phyloP scores from a whole-genome alignment of 345 rosid genomes.

The Orychophragmus violaceus region DNA sequence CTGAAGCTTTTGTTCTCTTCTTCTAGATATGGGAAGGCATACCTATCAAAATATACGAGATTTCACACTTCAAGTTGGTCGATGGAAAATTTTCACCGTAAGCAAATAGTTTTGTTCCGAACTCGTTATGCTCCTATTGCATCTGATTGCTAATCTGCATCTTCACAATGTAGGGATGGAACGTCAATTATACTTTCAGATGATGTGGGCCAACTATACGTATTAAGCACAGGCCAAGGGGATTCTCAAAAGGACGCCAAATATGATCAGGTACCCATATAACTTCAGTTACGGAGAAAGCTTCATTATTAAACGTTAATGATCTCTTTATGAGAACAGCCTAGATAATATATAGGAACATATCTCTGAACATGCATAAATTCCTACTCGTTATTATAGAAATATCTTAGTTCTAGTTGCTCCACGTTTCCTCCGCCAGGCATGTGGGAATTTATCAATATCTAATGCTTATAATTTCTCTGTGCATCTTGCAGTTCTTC shows the following conservation, averaged over 20 bases:
- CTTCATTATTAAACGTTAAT: neutral
- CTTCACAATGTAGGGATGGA: slow-evolving; percentile 67
- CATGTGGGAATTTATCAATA: too few species aligned
- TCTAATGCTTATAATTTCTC: neutral
- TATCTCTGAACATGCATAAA: neutral
- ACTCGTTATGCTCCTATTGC: neutral
- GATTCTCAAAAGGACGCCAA: slow-evolving; percentile 91
- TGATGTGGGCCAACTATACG: slow-evolving; percentile 93
- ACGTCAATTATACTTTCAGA: slow-evolving; percentile 95
- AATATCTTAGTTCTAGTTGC: neutral
- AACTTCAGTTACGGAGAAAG: neutral
- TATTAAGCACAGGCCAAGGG: slow-evolving; percentile 94
- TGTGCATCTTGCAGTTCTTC: slow-evolving; percentile 59
- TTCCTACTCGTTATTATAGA: too few species aligned
- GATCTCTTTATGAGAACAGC: too few species aligned
- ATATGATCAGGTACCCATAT: slow-evolving; percentile 78
- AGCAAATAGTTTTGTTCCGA: slow-evolving; percentile 31
- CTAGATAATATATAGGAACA: neutral
- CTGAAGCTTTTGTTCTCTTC: slow-evolving; percentile 19
- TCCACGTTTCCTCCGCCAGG: too few species aligned
- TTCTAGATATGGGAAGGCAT: slow-evolving; percentile 96
- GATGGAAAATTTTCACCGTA: slow-evolving; percentile 99
- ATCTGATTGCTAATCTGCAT: slow-evolving; percentile 10
- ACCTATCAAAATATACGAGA: slow-evolving; percentile 81
- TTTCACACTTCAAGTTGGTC: slow-evolving; percentile 91